Evolutionary conservation across 768 basidiomycete species (phyloP).

Genomic region (Lepiota venenata): DNA sequence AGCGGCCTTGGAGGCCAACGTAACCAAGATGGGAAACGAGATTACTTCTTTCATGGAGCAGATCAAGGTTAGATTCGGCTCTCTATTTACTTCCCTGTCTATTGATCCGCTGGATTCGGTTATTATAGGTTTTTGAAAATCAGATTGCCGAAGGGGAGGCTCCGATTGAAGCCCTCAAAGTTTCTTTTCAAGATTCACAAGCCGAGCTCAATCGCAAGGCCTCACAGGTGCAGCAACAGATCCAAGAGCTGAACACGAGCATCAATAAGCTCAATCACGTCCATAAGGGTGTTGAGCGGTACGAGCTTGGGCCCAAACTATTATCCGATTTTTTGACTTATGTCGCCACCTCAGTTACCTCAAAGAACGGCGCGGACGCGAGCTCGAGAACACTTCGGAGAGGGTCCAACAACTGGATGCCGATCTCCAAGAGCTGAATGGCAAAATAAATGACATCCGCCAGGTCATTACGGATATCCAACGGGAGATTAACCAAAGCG

Average conservation of each 20-base stretch:
- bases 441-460: conserved; percentile 35
- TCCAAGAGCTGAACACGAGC: conserved; percentile 65
- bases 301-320: conserved; percentile 13
- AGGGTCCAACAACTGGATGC: conserved; percentile 43
- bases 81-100: conserved; percentile 1
- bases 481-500: conserved; percentile 76
- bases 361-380: conserved; percentile 59
- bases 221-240: conserved; percentile 46
- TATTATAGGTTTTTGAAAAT: conserved; percentile 55
- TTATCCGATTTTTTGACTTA: background rate
- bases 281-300: conserved; percentile 68
- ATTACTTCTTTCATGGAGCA: conserved; percentile 38
- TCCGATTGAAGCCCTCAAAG: conserved; percentile 63
- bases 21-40: conserved; percentile 58
- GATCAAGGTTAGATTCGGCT: conserved; percentile 42
- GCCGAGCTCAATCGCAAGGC: conserved; percentile 47
- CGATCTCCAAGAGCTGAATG: conserved; percentile 33
- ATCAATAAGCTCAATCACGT: conserved; percentile 58
- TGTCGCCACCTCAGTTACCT: conserved; percentile 53
- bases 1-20: conserved; percentile 48
- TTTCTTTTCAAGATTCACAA: conserved; percentile 47
- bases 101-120: conserved; percentile 5
- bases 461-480: conserved; percentile 55
- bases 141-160: conserved; percentile 58
- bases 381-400: conserved; percentile 55